phyloP scores from a whole-genome alignment of 2,329 filamentous ascomycete species.

The Teratosphaeria epicoccoides region DNA sequence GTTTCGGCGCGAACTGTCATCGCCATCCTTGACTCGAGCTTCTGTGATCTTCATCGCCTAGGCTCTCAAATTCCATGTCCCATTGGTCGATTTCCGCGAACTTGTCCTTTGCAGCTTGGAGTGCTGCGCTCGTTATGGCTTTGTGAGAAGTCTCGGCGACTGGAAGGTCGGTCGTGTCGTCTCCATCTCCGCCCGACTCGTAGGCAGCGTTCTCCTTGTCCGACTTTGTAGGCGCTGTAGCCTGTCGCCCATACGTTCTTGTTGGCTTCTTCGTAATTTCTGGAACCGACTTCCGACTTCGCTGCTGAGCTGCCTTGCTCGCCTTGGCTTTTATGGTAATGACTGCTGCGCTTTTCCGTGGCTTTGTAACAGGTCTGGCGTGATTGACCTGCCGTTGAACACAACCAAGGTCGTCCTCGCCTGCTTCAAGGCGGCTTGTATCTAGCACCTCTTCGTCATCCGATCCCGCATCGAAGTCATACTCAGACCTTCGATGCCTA shows the following conservation, averaged over 20 bases:
- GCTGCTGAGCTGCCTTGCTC: slow-evolving; percentile 6
- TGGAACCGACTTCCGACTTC: slow-evolving; percentile 6
- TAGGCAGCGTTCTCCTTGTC: slow-evolving; percentile 35
- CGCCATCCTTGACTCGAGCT: slow-evolving; percentile 25
- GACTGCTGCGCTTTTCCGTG: slow-evolving; percentile 6
- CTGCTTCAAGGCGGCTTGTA: slow-evolving; percentile 21
- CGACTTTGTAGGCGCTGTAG: slow-evolving; percentile 15
- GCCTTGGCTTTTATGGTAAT: slow-evolving; percentile 8
- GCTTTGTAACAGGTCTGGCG: slow-evolving; percentile 4
- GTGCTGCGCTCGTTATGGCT: slow-evolving; percentile 24
- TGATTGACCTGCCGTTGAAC: slow-evolving; percentile 12
- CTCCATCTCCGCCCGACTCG: slow-evolving; percentile 17
- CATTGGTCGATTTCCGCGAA: slow-evolving; percentile 41
- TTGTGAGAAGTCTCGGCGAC: slow-evolving; percentile 17
- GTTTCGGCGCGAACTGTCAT: slow-evolving; percentile 25
- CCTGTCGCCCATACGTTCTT: slow-evolving; percentile 21
- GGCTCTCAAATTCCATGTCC: slow-evolving; percentile 42
- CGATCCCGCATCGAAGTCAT: slow-evolving; percentile 30
- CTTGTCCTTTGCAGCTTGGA: slow-evolving; percentile 36
- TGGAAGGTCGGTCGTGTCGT: slow-evolving; percentile 12
- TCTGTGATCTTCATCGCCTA: slow-evolving; percentile 32
- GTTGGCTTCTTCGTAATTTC: slow-evolving; percentile 9
- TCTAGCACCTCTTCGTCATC: slow-evolving; percentile 22
- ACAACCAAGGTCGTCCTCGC: slow-evolving; percentile 32
- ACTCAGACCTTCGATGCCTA: slow-evolving; percentile 24